Evolutionary conservation across 345 rosid genomes (phyloP).

Genomic region (Acer saccharum): DNA sequence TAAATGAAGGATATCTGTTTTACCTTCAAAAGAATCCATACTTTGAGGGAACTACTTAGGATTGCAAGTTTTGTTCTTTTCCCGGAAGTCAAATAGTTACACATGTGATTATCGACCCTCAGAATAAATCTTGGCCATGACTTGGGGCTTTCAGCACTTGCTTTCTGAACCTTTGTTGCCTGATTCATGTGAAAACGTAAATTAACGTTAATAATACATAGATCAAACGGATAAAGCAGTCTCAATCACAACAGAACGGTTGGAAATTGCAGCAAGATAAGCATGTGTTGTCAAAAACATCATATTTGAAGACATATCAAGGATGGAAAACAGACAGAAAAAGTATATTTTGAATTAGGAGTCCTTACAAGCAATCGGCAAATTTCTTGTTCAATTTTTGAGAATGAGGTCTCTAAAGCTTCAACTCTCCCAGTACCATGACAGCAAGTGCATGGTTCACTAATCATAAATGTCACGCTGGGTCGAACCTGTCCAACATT

Average conservation of each 20-base stretch:
- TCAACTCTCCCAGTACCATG: conserved; percentile 97
- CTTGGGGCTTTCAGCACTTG: conserved; percentile 70
- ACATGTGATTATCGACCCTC: conserved; percentile 88
- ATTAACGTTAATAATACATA: not conserved
- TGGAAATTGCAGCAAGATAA: not conserved
- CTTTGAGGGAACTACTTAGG: conserved; percentile 92
- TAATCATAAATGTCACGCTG: conserved; percentile 92
- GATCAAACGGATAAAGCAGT: not conserved
- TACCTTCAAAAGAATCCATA: conserved; percentile 95
- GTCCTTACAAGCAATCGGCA: conserved; percentile 79
- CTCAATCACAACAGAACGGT: not conserved
- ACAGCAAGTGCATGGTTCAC: conserved; percentile 93
- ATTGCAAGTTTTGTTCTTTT: conserved; percentile 80
- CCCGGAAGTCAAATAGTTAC: conserved; percentile 78
- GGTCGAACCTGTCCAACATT: conserved; percentile 81
- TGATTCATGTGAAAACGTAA: conserved; percentile 25
- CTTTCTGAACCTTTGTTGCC: conserved; percentile 65
- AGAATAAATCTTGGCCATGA: conserved; percentile 86
- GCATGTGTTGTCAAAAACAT: too few relatives aligned
- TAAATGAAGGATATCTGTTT: not conserved
- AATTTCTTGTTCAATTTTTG: conserved; percentile 94
- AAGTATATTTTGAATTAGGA: conserved; percentile 6
- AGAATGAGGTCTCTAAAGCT: conserved; percentile 92
- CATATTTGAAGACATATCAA: too few relatives aligned
- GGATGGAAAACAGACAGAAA: not conserved